Evolutionary conservation across 768 basidiomycete species (phyloP).

Genomic region (Phallus indusiatus): DNA sequence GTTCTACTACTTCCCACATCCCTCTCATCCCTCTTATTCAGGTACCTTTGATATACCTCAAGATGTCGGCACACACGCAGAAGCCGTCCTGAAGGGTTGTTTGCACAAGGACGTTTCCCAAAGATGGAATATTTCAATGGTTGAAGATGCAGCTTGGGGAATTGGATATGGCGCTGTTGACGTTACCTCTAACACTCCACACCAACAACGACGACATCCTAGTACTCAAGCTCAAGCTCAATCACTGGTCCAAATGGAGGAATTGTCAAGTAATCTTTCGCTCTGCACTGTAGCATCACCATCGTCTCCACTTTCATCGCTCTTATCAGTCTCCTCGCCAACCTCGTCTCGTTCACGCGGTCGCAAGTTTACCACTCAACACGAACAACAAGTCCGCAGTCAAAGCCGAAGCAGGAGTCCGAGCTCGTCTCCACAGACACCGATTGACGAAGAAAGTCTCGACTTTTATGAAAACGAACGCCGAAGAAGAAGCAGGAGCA

Average conservation of each 20-base stretch:
- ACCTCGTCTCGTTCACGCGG: background rate
- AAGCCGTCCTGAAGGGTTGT: slow-evolving; percentile 70
- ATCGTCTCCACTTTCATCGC: background rate
- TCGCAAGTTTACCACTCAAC: background rate
- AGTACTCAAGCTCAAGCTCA: too few relatives aligned
- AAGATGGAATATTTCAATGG: slow-evolving; percentile 75
- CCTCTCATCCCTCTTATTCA: slow-evolving; percentile 23
- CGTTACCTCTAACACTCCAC: background rate
- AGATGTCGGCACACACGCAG: slow-evolving; percentile 49
- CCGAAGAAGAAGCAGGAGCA: too few relatives aligned
- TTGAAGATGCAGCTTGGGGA: slow-evolving; percentile 75
- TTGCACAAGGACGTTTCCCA: slow-evolving; percentile 49
- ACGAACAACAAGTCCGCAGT: slow-evolving; percentile 3
- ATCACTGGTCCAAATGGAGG: background rate
- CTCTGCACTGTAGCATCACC: background rate
- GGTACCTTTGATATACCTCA: slow-evolving; percentile 54
- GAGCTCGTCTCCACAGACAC: slow-evolving; percentile 3
- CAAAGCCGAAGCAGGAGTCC: slow-evolving; percentile 7
- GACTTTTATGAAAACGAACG: background rate
- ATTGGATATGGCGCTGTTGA: slow-evolving; percentile 49
- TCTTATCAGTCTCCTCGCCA: background rate
- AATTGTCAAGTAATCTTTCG: background rate
- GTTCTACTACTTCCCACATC: too few relatives aligned
- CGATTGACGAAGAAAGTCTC: background rate
- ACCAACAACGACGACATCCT: too few relatives aligned